phyloP scores from a whole-genome alignment of 2,329 filamentous ascomycete genomes.

The Pyricularia sp. region DNA sequence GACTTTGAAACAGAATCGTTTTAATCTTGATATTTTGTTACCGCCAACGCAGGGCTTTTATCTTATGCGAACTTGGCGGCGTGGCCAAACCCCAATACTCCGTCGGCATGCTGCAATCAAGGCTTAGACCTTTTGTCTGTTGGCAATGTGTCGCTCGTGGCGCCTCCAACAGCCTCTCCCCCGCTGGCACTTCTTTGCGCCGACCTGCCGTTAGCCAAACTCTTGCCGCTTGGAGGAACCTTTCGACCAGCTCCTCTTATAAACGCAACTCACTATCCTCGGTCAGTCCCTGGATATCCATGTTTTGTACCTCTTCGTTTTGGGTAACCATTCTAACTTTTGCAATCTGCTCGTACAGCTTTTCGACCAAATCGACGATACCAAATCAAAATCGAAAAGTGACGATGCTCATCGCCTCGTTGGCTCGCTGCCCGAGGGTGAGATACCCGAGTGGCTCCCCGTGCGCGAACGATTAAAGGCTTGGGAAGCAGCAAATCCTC shows the following conservation, averaged over 20 bases:
- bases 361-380: not conserved
- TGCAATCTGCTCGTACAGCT: not conserved
- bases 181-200: not conserved
- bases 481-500: not conserved
- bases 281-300: not conserved
- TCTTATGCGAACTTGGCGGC: not conserved
- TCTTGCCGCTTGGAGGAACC: not conserved
- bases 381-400: not conserved
- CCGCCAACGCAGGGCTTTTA: not conserved
- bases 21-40: not conserved
- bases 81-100: not conserved
- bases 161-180: not conserved
- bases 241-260: not conserved
- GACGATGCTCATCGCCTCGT: not conserved
- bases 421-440: not conserved
- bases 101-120: not conserved
- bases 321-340: not conserved
- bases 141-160: slow-evolving; percentile 2
- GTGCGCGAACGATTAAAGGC: not conserved
- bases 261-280: not conserved
- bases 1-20: not conserved
- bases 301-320: not conserved
- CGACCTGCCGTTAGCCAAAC: not conserved
- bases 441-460: not conserved
- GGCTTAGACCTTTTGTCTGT: not conserved